Conservation (phyloP, 768 basidiomycete genomes). For the Rhodotorula sphaerocarpa region DNA sequence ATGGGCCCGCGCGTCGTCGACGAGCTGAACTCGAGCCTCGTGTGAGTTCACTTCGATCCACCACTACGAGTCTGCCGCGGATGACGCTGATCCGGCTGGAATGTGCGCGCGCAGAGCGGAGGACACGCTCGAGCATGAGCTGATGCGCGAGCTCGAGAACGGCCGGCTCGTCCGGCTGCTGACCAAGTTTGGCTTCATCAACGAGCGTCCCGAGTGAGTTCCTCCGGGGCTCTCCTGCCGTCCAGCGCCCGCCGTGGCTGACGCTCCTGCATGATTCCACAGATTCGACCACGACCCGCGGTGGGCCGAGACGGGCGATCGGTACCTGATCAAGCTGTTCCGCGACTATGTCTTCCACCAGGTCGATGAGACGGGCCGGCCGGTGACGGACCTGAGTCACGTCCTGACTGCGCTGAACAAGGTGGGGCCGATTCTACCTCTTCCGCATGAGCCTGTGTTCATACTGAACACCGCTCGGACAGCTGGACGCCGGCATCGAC, state of each 20-base stretch:
- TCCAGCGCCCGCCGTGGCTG: not conserved
- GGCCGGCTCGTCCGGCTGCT: constrained; percentile 78
- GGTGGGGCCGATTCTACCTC: constrained; percentile 46
- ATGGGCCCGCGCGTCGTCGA: constrained; percentile 60
- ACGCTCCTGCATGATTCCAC: not conserved
- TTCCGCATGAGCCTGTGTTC: not conserved
- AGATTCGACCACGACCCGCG: constrained; percentile 91
- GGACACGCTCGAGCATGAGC: constrained; percentile 72
- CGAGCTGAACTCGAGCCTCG: constrained; percentile 79
- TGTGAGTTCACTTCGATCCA: constrained; percentile 48
- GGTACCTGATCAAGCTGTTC: constrained; percentile 97
- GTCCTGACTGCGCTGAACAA: constrained; percentile 90
- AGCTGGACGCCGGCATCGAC: constrained; percentile 89
- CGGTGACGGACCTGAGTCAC: constrained; percentile 80
- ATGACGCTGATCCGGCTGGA: too few species aligned
- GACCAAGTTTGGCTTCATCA: constrained; percentile 95
- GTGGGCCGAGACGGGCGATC: constrained; percentile 97
- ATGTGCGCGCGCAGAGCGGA: constrained; percentile 51
- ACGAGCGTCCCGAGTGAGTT: constrained; percentile 93
- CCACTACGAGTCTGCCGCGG: not conserved
- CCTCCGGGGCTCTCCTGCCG: not conserved
- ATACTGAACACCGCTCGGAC: not conserved
- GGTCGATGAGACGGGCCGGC: constrained; percentile 79
- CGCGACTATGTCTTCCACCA: constrained; percentile 98
- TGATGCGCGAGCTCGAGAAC: constrained; percentile 86